Base-by-base conservation (phyloP, 2,329 filamentous ascomycete genomes). In the Penicillium sumatraense region DNA sequence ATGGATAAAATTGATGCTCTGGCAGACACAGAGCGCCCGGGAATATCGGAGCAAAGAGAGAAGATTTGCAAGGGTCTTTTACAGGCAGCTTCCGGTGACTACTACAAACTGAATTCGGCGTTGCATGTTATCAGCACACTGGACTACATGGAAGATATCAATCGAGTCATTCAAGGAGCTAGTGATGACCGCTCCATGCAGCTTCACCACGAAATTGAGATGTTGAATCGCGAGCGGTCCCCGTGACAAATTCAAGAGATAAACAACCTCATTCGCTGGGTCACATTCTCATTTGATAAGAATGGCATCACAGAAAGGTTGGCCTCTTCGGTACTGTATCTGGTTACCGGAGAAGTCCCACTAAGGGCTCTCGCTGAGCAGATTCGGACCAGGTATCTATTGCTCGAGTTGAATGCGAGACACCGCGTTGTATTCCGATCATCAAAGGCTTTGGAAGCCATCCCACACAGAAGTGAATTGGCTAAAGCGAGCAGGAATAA, bases 381-480 rank as follows among this genome's bases (percentile, higher is more conserved):
- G 3, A 3, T 41, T 13, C 18, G 14, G 9, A 27, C 21, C 7
- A 44, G 27, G 13, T 27, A n/a, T 16, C 21, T 26, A 3, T 16
- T 44, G 23, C 27, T 64, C 20, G 56, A 68, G 50, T 42, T 68
- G 8, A 54, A 65, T 53, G 49, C 52, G 49, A 41, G 60, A 49
- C 52, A 65, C 0, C 49, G 56, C 14, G 53, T 65, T n/a, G 57
- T 57, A 21, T 65, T 60, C 21, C 42, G 60, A 13, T 61, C 58
- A 1, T 53, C 54, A 24, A 57, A 63, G 31, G 61, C 59, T 6
- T 38, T 50, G 3, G 31, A 51, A 1, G 27, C 54, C 40, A 60
- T 65, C n/a, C 59, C 58, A 21, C n/a, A 47, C 6, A 31, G 55
- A 2, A 2, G 47, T 44, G 16, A 29, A 18, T 33, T 54, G 1